phyloP scores from a whole-genome alignment of 2,329 filamentous ascomycete genomes.

The Exutisphaerella laricina region DNA sequence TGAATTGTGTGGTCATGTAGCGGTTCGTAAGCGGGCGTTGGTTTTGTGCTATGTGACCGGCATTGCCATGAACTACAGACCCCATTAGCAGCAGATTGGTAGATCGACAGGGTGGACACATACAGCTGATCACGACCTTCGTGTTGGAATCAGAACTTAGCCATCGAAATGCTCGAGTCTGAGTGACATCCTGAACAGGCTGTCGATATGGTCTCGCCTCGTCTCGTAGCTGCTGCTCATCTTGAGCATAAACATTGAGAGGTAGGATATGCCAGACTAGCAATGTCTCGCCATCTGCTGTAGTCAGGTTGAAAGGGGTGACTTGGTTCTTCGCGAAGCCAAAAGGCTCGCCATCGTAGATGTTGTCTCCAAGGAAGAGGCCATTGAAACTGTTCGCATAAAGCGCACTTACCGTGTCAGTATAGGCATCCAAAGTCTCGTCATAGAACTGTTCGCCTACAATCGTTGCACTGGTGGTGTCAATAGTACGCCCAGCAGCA shows the following conservation, averaged over 20 bases:
- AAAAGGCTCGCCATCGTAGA: slow-evolving; percentile 72
- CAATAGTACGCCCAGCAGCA: slow-evolving; percentile 37
- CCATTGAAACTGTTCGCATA: slow-evolving; percentile 77
- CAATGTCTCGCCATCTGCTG: slow-evolving; percentile 68
- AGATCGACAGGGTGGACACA: slow-evolving; percentile 5
- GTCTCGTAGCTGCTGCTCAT: slow-evolving; percentile 56
- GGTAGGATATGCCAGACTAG: slow-evolving; percentile 92
- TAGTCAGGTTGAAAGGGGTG: slow-evolving; percentile 72
- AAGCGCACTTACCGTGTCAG: slow-evolving; percentile 55
- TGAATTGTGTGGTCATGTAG: slow-evolving; percentile 64
- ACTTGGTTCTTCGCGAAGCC: slow-evolving; percentile 87
- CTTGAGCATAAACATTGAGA: slow-evolving; percentile 64
- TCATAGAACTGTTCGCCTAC: slow-evolving; percentile 47
- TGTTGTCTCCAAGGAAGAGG: slow-evolving; percentile 62
- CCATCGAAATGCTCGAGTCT: slow-evolving; percentile 47
- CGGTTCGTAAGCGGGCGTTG: slow-evolving; percentile 73
- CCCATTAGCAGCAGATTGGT: slow-evolving; percentile 1
- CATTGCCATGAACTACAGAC: slow-evolving; percentile 56
- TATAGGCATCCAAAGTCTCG: neutral
- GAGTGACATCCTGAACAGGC: slow-evolving; percentile 40
- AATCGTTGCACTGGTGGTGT: slow-evolving; percentile 71
- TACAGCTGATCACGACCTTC: slow-evolving; percentile 53
- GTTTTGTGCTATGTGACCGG: slow-evolving; percentile 75
- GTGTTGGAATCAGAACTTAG: slow-evolving; percentile 38
- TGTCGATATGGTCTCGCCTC: slow-evolving; percentile 45